These are phyloP conservation scores for Coniochaeta sp. DNA, from an alignment of 2,329 filamentous ascomycete genomes.

Conservation along the genomic window DNA sequence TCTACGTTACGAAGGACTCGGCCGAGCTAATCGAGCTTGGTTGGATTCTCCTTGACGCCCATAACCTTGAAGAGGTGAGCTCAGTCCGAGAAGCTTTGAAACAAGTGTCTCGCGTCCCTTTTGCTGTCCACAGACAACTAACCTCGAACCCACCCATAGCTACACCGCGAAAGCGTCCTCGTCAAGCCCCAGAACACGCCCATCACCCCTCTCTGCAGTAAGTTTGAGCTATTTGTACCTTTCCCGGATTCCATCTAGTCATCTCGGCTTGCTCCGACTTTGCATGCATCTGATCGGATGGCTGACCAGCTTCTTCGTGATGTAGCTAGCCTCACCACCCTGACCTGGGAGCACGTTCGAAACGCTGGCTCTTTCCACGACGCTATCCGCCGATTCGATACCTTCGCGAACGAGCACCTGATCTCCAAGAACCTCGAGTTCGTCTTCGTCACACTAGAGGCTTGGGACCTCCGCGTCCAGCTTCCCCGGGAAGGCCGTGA, in stretches of 20 bases:
- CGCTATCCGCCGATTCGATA: conserved; percentile 90
- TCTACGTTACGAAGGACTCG: conserved; percentile 98
- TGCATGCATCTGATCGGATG: conserved; percentile 8
- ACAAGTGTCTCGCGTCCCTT: conserved; percentile 10
- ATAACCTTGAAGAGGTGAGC: conserved; percentile 84
- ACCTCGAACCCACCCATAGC: conserved; percentile 42
- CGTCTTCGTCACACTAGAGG: conserved; percentile 95
- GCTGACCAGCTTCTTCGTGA: conserved; percentile 11
- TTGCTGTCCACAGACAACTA: conserved; percentile 11
- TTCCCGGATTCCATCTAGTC: too few species aligned
- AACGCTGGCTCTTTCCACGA: conserved; percentile 96
- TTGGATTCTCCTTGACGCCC: conserved; percentile 92
- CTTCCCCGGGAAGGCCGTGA: conserved; percentile 95
- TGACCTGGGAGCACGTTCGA: conserved; percentile 98
- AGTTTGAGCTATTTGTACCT: conserved; percentile 40
- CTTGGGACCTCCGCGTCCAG: conserved; percentile 97
- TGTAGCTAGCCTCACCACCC: conserved; percentile 87
- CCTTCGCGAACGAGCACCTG: conserved; percentile 87
- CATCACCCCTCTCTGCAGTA: conserved; percentile 97
- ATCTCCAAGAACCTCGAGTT: conserved; percentile 90
- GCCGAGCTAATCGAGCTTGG: conserved; percentile 98
- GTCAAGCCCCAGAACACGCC: conserved; percentile 98
- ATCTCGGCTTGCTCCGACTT: conserved; percentile 5
- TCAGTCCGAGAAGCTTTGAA: conserved; percentile 6
- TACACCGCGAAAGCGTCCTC: conserved; percentile 90